phyloP scores from a whole-genome alignment of 108 stramenopile species.

The Seminavis robusta region DNA sequence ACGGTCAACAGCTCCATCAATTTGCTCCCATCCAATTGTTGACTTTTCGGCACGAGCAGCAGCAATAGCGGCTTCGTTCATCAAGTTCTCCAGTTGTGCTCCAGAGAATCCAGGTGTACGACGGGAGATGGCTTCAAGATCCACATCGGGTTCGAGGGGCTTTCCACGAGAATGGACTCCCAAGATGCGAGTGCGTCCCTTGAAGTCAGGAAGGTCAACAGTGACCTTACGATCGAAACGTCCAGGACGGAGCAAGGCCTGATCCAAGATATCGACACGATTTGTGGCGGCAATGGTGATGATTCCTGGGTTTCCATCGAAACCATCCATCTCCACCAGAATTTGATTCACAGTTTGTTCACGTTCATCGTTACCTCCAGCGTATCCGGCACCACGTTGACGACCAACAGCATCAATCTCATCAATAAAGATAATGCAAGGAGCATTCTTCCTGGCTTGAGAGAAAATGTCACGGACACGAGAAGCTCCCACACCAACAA shows the following conservation, averaged over 20 bases:
- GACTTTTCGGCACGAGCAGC: conserved; percentile 70
- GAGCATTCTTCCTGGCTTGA: conserved; percentile 91
- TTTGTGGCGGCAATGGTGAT: conserved; percentile 99
- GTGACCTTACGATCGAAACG: conserved; percentile 97
- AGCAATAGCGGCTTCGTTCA: conserved; percentile 97
- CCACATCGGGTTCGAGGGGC: conserved; percentile 89
- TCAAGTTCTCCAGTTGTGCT: conserved; percentile 94
- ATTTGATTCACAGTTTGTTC: conserved; percentile 99
- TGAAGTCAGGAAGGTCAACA: conserved; percentile 93
- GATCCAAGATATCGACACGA: conserved; percentile 93
- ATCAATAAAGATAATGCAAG: conserved; percentile 97
- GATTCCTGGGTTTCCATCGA: conserved; percentile 91
- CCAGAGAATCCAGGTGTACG: conserved; percentile 97
- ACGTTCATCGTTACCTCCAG: conserved; percentile 95
- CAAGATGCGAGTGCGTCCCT: conserved; percentile 89
- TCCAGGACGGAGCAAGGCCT: conserved; percentile 94
- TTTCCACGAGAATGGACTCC: conserved; percentile 92
- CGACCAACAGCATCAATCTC: conserved; percentile 97
- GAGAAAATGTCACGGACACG: conserved; percentile 95
- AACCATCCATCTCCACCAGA: conserved; percentile 97
- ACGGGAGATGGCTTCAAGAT: conserved; percentile 84
- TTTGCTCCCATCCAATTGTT: conserved; percentile 88
- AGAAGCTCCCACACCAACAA: conserved; percentile 96
- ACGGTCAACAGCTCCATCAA: conserved; percentile 96
- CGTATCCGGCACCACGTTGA: conserved; percentile 88